phyloP scores from a whole-genome alignment of 176 grass and related monocot species.

The Rhipidocladum racemiflorum region DNA sequence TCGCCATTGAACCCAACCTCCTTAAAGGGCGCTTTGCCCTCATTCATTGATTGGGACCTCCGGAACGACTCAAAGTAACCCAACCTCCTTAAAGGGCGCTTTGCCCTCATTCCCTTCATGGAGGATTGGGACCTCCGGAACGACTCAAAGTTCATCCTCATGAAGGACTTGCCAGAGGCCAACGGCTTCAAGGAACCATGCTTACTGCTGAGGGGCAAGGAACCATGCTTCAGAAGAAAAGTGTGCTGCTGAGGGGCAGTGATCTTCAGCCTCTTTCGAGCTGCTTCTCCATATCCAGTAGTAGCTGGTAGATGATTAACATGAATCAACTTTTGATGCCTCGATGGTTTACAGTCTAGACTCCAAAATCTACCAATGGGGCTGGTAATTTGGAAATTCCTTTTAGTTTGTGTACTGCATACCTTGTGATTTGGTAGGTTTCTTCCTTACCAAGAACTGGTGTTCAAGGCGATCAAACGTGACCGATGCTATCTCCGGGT shows the following conservation, averaged over 20 bases:
- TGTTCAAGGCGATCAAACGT: conserved; percentile 77
- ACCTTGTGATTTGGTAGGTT: conserved; percentile 60
- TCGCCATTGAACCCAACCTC: too few species aligned
- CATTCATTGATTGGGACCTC: too few species aligned
- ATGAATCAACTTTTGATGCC: not conserved
- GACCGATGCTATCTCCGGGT: conserved; percentile 76
- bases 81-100: too few species aligned
- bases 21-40: too few species aligned
- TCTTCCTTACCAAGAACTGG: conserved; percentile 65
- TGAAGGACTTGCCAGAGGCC: conserved; percentile 57
- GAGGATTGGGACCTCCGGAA: conserved; percentile 74
- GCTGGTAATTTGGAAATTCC: not conserved
- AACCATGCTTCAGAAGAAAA: conserved; percentile 73
- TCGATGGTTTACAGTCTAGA: not conserved
- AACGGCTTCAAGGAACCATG: conserved; percentile 61
- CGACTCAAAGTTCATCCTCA: conserved; percentile 78
- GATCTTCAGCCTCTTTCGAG: conserved; percentile 47
- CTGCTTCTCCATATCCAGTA: conserved; percentile 17
- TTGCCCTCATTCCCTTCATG: too few species aligned
- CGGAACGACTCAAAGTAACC: too few species aligned
- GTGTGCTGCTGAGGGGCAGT: conserved; percentile 30
- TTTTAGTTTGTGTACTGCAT: not conserved
- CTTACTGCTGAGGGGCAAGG: too few species aligned
- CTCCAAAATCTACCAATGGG: not conserved
- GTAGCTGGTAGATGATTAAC: conserved; percentile 18